phyloP scores from a whole-genome alignment of 306 rosid species.

The Astragalus membranaceus region DNA sequence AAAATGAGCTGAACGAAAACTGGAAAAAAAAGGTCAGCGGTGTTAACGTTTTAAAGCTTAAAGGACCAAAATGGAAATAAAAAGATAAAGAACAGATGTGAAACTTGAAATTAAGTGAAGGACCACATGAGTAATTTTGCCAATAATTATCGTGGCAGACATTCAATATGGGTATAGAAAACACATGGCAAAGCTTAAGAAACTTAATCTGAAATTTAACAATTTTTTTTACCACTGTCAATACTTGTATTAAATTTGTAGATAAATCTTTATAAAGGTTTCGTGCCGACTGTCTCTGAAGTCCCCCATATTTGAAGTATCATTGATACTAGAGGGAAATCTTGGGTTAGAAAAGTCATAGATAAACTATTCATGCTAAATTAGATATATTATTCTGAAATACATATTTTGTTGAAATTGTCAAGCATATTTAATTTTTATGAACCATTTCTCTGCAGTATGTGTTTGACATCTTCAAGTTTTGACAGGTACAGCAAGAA shows the following conservation, averaged over 20 bases:
- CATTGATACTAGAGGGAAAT: too few relatives aligned
- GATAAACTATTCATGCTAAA: background rate
- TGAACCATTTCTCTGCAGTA: slow-evolving; percentile 3
- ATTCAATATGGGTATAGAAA: background rate
- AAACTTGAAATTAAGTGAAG: too few relatives aligned
- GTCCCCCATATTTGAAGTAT: background rate
- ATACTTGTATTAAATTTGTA: background rate
- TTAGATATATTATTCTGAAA: background rate
- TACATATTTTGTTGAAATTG: slow-evolving; percentile 14
- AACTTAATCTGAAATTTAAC: background rate
- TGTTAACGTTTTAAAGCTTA: too few relatives aligned
- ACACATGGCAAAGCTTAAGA: background rate
- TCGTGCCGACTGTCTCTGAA: slow-evolving; percentile 5
- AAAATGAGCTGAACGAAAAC: too few relatives aligned
- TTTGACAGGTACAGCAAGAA: slow-evolving; percentile 89
- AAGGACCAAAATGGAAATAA: too few relatives aligned
- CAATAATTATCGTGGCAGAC: background rate
- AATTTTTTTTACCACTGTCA: background rate
- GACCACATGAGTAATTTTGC: too few relatives aligned
- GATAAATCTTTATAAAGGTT: background rate
- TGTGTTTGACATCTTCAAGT: slow-evolving; percentile 28
- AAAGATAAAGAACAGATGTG: too few relatives aligned
- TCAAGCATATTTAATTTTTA: background rate
- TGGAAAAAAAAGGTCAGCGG: too few relatives aligned
- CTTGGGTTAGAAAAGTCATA: background rate